phyloP scores from a whole-genome alignment of 371 early-diverging fungal genomes.

The Mucor racemosus region DNA sequence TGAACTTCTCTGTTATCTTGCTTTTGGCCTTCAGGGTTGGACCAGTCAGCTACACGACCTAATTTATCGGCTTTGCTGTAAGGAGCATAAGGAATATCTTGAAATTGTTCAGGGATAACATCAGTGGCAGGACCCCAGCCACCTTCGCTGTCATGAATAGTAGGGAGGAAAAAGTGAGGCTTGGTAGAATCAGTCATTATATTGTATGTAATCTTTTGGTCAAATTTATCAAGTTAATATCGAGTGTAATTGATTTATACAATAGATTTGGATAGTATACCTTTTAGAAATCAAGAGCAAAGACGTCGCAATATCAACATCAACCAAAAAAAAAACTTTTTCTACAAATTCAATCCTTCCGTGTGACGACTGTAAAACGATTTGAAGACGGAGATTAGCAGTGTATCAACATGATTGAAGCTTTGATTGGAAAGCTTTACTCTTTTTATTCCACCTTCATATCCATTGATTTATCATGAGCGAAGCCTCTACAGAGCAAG shows the following conservation, averaged over 20 bases:
- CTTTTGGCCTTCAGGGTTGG: constrained; percentile 69
- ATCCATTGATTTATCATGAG: constrained; percentile 5
- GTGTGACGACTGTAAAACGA: background rate
- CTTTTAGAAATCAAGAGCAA: too few relatives aligned
- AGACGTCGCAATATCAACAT: too few relatives aligned
- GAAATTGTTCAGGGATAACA: constrained; percentile 66
- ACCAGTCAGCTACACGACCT: constrained; percentile 95
- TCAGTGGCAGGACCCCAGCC: constrained; percentile 80
- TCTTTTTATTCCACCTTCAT: background rate
- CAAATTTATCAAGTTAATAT: background rate
- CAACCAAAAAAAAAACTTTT: constrained; percentile 8
- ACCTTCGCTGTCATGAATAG: constrained; percentile 68
- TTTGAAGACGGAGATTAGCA: background rate
- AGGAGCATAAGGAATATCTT: constrained; percentile 94
- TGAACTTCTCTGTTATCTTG: constrained; percentile 62
- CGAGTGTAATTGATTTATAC: background rate
- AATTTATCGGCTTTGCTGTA: constrained; percentile 95
- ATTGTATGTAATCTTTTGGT: background rate
- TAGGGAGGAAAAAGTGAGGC: constrained; percentile 70
- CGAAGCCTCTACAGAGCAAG: constrained; percentile 35
- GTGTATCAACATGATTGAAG: too few relatives aligned
- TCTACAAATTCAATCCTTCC: background rate
- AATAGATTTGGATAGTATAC: too few relatives aligned
- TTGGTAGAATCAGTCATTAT: constrained; percentile 36
- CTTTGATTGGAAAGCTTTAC: background rate